phyloP scores from a whole-genome alignment of 179 eudicot species.

The Nepenthes alata region DNA sequence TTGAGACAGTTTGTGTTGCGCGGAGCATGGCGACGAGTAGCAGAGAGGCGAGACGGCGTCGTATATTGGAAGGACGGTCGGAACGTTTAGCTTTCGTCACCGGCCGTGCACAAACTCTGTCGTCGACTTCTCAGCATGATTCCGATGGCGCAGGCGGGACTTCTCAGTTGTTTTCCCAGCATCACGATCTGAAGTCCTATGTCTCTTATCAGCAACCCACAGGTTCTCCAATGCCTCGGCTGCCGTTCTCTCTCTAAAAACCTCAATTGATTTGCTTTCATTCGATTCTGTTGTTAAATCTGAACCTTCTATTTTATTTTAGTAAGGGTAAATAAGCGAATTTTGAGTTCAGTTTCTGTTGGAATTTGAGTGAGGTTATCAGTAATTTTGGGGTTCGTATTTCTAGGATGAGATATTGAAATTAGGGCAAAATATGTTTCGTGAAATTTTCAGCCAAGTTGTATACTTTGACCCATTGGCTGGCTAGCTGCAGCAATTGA shows the following conservation, averaged over 20 bases:
- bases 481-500: no score
- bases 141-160: slow-evolving; percentile 7
- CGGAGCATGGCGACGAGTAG: background rate
- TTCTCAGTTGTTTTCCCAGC: slow-evolving; percentile 4
- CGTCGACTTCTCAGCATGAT: slow-evolving; percentile 5
- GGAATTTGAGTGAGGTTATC: no score
- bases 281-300: no score
- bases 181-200: slow-evolving; percentile 2
- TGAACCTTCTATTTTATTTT: no score
- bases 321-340: no score
- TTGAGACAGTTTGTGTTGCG: background rate
- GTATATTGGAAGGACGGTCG: slow-evolving; percentile 40
- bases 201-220: slow-evolving; percentile 9
- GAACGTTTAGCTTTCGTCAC: slow-evolving; percentile 56
- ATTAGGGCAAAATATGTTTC: no score
- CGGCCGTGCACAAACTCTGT: slow-evolving; percentile 22
- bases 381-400: no score
- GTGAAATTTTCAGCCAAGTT: no score
- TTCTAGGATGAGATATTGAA: no score
- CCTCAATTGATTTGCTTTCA: no score
- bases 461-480: no score
- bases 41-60: slow-evolving; percentile 58
- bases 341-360: no score
- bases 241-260: background rate
- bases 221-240: slow-evolving; percentile 5